Evolutionary conservation across 768 basidiomycete species (phyloP), one percentile per base, ranked within the genome.

Genomic region (Lactarius pseudohatsudake): DNA sequence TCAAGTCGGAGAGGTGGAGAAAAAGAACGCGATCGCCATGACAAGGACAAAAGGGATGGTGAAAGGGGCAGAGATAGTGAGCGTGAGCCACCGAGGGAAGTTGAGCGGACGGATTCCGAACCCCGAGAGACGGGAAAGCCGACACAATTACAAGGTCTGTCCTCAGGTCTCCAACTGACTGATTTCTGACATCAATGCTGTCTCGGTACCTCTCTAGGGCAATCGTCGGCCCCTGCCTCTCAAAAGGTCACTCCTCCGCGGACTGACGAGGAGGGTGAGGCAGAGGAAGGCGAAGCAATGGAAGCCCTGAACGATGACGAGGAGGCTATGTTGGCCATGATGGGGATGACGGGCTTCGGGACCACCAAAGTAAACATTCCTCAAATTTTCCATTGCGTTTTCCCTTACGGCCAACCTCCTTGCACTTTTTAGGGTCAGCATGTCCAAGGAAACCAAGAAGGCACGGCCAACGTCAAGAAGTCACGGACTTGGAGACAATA

Each of bases 401-500:
- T 2, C 45, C 30, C 43, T 60, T 13, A 54, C 8, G 4, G 13
- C 28, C 15, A 34, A 41, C 40, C 22, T 28, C 56, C 57, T 64
- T 70, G 57, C 40, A 56, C 58, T 63, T 70, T 59, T 38, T 72
- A 94, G 93, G 90, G 89, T 53, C 91, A 91, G 73, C 84, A 82
- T 57, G 91, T 95, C 41, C 80, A 83, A 43, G 92, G 94, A 28
- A 94, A 96, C 66, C 90, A 96, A 77, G 89, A 90, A 68, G 90
- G 89, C 54, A 72, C 66, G 43, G 83, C 81, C 41, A 76, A 85
- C 62, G 77, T 90, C 71, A 94, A 91, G 82, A 94, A 93, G 79
- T 85, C 85, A 64, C 81, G 94, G 67, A 96, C 93, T 30, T 96
- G 94, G 96, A 83, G 94, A 70, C 96, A 98, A 77, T 99, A 99